Evolutionary conservation across 2,329 filamentous ascomycete genomes (phyloP).

Genomic region (Venturia asperata): DNA sequence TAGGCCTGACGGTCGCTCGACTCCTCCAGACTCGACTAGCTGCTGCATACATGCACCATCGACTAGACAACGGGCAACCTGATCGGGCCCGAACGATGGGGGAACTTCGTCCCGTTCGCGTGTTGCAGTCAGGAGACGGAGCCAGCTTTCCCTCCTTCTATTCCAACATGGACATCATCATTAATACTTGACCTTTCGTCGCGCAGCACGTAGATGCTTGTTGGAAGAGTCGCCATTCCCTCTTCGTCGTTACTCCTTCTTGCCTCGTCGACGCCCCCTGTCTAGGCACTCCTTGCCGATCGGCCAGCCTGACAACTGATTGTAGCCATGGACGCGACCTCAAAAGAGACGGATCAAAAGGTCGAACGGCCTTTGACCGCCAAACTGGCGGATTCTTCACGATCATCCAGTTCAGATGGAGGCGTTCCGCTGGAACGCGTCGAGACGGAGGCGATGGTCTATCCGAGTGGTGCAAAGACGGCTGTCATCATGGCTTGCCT

Average conservation of each 20-base stretch:
- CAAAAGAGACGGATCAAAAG: background rate
- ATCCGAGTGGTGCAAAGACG: conserved; percentile 15
- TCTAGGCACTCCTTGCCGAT: background rate
- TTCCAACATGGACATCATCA: background rate
- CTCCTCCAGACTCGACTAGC: background rate
- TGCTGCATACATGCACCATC: background rate
- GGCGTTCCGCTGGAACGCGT: background rate
- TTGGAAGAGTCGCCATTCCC: background rate
- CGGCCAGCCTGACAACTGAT: background rate
- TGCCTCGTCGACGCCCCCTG: background rate
- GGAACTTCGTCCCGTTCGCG: background rate
- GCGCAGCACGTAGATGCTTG: background rate
- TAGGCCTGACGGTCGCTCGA: background rate
- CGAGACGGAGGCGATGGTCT: conserved; percentile 14
- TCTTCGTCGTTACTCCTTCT: background rate
- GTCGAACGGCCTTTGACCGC: background rate
- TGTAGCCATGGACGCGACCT: background rate
- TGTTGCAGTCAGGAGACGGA: no score
- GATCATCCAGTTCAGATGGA: background rate
- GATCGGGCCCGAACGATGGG: background rate
- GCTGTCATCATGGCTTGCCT: conserved; percentile 19
- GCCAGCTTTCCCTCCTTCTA: background rate
- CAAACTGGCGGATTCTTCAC: background rate
- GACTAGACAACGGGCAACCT: background rate
- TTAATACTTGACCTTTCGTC: conserved; percentile 1